Percentiles rank a stretch among this genome's conserved stretches.
phyloP scores from a whole-genome alignment of 2,329 filamentous ascomycete species.

The Fusarium pseudograminearum region DNA sequence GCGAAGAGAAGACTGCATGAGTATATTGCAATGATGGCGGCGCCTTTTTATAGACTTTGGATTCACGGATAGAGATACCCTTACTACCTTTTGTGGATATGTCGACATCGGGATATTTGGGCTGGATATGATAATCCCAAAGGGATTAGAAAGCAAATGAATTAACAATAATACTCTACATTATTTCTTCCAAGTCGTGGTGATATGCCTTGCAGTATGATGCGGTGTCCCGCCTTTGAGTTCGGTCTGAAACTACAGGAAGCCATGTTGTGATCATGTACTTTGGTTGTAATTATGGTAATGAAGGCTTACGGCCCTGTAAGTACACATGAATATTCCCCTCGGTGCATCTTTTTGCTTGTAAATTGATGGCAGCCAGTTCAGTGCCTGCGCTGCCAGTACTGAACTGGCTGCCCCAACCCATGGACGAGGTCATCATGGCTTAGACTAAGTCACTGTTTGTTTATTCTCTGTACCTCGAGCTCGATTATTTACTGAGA shows the following conservation, averaged over 20 bases:
- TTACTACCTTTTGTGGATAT: constrained; percentile 32
- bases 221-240: too few relatives aligned
- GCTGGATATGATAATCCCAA: constrained; percentile 9
- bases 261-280: not conserved
- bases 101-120: constrained; percentile 28
- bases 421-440: not conserved
- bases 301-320: not conserved
- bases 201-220: too few relatives aligned
- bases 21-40: constrained; percentile 28
- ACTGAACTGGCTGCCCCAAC: not conserved
- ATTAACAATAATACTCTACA: constrained; percentile 9
- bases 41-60: constrained; percentile 30
- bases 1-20: constrained; percentile 21
- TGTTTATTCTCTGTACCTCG: not conserved
- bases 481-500: not conserved
- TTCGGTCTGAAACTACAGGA: not conserved
- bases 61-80: constrained; percentile 39
- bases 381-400: too few relatives aligned
- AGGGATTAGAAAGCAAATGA: constrained; percentile 13
- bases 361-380: too few relatives aligned
- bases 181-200: not conserved
- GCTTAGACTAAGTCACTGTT: not conserved
- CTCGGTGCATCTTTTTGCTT: not conserved
- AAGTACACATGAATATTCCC: too few relatives aligned
- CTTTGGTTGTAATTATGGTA: not conserved